A percentile compares a stretch with the other conserved stretches of the same genome.
Evolutionary conservation across 768 basidiomycete species (phyloP).

Genomic region (Agaricus blazei): DNA sequence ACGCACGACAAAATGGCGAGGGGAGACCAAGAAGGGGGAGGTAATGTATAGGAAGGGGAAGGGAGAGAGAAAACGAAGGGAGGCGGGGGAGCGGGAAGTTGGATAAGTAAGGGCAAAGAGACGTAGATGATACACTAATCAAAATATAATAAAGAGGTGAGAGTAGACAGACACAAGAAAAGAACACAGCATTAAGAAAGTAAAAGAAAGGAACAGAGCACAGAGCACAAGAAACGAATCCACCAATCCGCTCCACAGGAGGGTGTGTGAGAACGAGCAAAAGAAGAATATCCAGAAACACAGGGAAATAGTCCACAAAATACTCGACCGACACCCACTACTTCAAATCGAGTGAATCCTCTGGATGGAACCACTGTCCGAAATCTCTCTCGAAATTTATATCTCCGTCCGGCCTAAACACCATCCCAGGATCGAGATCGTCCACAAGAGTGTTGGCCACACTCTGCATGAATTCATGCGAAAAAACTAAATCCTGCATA

Average conservation of each 20-base stretch:
- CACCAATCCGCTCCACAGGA: slow-evolving; percentile 9
- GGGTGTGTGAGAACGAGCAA: slow-evolving; percentile 6
- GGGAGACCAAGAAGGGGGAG: not conserved
- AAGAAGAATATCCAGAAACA: not conserved
- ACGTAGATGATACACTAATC: slow-evolving; percentile 11
- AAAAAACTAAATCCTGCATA: slow-evolving; percentile 8
- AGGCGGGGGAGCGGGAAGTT: not conserved
- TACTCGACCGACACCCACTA: slow-evolving; percentile 13
- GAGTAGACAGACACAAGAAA: slow-evolving; percentile 1
- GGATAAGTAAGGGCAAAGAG: not conserved
- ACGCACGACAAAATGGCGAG: not conserved
- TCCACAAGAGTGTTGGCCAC: slow-evolving; percentile 11
- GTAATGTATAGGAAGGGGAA: not conserved
- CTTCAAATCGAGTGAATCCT: slow-evolving; percentile 37
- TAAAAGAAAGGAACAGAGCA: not conserved
- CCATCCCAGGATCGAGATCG: slow-evolving; percentile 24
- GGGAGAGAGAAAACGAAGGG: not conserved
- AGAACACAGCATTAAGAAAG: slow-evolving; percentile 7
- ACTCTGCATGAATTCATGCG: slow-evolving; percentile 12
- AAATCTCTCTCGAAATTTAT: slow-evolving; percentile 72
- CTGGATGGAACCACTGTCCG: slow-evolving; percentile 63
- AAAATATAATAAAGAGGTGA: slow-evolving; percentile 12
- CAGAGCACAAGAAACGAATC: slow-evolving; percentile 2
- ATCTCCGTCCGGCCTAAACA: slow-evolving; percentile 34
- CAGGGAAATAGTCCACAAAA: not conserved